A percentile compares a stretch with the other conserved stretches of the same genome.
These are phyloP conservation scores for Penicillium decumbens DNA, from an alignment of 2,329 filamentous ascomycete species.

Conservation along the genomic window DNA sequence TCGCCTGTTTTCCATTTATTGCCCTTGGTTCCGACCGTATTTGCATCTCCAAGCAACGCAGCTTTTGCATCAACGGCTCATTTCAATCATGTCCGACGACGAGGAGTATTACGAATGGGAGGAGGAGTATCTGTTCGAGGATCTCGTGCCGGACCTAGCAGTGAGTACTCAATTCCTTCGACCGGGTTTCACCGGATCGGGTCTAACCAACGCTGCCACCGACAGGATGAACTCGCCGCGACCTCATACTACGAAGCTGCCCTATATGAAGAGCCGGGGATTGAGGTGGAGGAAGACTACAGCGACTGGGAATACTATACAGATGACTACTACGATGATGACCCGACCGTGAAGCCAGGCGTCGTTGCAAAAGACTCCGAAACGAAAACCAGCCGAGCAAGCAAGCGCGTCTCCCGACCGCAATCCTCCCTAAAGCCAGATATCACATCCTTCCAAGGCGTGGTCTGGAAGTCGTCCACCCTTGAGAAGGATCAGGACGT, in stretches of 20 bases:
- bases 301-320: conserved; percentile 46
- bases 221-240: conserved; percentile 43
- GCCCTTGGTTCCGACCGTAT: neutral
- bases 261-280: conserved; percentile 37
- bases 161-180: conserved; percentile 21
- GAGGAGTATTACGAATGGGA: conserved; percentile 37
- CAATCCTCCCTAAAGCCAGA: conserved; percentile 19
- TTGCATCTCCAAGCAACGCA: neutral
- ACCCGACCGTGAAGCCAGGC: conserved; percentile 32
- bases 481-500: conserved; percentile 23
- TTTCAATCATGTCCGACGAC: conserved; percentile 35
- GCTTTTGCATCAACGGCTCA: neutral
- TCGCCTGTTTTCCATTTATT: neutral
- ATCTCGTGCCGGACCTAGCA: conserved; percentile 33
- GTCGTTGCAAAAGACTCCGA: conserved; percentile 12
- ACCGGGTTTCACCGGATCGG: neutral
- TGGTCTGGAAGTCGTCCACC: conserved; percentile 37
- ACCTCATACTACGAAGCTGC: conserved; percentile 40
- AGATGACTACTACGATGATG: conserved; percentile 45
- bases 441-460: conserved; percentile 35
- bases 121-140: conserved; percentile 34
- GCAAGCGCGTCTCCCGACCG: neutral
- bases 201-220: neutral
- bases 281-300: conserved; percentile 39
- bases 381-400: conserved; percentile 15